Evolutionary conservation across 1,284 basidiomycete species (phyloP).

Genomic region (Puccinia hordei): DNA sequence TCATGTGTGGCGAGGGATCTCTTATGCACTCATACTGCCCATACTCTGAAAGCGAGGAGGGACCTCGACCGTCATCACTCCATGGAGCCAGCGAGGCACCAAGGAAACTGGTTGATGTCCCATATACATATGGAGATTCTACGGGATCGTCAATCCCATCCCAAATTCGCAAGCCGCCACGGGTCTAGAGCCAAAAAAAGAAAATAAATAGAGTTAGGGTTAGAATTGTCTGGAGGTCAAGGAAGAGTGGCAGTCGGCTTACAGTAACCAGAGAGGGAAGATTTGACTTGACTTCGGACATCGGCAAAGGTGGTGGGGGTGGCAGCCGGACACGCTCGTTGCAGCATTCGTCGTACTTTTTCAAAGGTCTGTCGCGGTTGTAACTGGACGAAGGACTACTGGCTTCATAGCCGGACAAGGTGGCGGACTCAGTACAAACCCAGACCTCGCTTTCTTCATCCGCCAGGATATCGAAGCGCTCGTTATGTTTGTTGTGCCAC

Average conservation of each 20-base stretch:
- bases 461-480: constrained; percentile 50
- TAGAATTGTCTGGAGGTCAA: neutral
- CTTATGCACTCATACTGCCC: constrained; percentile 10
- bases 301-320: constrained; percentile 12
- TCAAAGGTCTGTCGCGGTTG: neutral
- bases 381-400: neutral
- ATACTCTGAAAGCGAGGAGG: constrained; percentile 14
- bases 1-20: neutral
- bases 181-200: constrained; percentile 5
- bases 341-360: constrained; percentile 31
- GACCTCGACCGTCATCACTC: constrained; percentile 45
- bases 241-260: neutral
- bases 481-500: neutral
- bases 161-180: constrained; percentile 48
- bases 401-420: neutral
- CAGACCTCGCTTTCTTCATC: constrained; percentile 49
- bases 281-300: constrained; percentile 14
- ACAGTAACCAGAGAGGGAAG: constrained; percentile 36
- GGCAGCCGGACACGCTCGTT: constrained; percentile 35
- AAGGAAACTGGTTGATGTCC: constrained; percentile 46
- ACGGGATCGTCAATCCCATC: constrained; percentile 34
- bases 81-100: constrained; percentile 46
- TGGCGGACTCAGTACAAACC: constrained; percentile 13
- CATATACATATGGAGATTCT: constrained; percentile 23
- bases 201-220: no score